A percentile compares a stretch with the other conserved stretches of the same genome.
Evolutionary conservation across 495 filamentous ascomycete species (phyloP).

Genomic region (Penicillium crystallinum): DNA sequence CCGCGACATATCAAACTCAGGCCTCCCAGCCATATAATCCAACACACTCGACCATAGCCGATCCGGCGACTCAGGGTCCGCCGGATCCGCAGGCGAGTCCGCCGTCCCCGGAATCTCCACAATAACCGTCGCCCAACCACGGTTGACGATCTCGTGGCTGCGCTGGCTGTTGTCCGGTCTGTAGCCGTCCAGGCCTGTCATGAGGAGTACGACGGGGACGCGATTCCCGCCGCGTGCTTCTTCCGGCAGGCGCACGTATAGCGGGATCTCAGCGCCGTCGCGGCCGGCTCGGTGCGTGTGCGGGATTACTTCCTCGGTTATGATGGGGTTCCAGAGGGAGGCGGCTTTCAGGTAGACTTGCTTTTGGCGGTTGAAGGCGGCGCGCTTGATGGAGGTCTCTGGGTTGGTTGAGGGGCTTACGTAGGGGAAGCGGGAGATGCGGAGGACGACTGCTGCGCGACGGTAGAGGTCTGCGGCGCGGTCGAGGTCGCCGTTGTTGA

Average conservation of each 20-base stretch:
- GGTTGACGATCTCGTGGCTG: conserved; percentile 57
- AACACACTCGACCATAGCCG: conserved; percentile 54
- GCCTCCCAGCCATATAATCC: conserved; percentile 56
- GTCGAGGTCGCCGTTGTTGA: conserved; percentile 37
- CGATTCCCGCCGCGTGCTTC: conserved; percentile 33
- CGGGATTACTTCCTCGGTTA: conserved; percentile 58
- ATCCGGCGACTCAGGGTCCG: conserved; percentile 48
- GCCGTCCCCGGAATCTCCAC: conserved; percentile 78
- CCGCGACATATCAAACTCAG: conserved; percentile 55
- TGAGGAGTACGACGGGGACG: conserved; percentile 59
- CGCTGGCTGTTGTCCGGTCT: conserved; percentile 72
- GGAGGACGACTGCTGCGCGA: conserved; percentile 64
- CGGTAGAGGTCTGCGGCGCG: conserved; percentile 60
- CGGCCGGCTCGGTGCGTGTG: conserved; percentile 43
- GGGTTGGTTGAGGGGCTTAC: conserved; percentile 41
- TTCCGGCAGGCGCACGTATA: conserved; percentile 58
- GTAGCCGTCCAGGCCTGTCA: conserved; percentile 77
- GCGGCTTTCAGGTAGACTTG: conserved; percentile 56
- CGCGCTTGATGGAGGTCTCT: conserved; percentile 44
- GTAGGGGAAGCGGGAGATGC: conserved; percentile 72
- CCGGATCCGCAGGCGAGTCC: conserved; percentile 63
- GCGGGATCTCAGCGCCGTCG: conserved; percentile 56
- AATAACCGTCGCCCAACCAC: conserved; percentile 56
- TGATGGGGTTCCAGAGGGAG: conserved; percentile 45
- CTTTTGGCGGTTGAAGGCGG: conserved; percentile 66